Percentiles rank a stretch among this genome's conserved stretches.
Conservation (phyloP, 345 rosid species). For the Raphanus sativus region DNA sequence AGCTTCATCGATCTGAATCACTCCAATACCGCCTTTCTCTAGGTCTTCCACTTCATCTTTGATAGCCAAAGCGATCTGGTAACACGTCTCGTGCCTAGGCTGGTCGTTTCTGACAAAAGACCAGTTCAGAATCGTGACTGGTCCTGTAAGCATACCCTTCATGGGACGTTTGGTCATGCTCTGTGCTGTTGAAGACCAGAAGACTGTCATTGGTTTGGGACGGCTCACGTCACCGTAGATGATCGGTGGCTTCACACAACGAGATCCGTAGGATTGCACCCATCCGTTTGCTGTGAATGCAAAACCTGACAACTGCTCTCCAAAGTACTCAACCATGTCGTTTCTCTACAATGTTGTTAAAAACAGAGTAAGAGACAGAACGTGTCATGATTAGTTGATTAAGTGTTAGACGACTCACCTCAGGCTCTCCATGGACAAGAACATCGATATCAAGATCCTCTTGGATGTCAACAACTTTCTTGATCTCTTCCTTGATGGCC, state of each 20-base stretch:
- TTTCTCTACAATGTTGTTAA: slow-evolving; percentile 62
- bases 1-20: slow-evolving; percentile 98
- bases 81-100: slow-evolving; percentile 91
- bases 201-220: slow-evolving; percentile 95
- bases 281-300: slow-evolving; percentile 94
- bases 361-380: slow-evolving; percentile 25
- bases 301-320: slow-evolving; percentile 93
- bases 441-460: slow-evolving; percentile 98
- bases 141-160: slow-evolving; percentile 99
- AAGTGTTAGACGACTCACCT: slow-evolving; percentile 48
- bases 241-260: slow-evolving; percentile 97
- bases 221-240: slow-evolving; percentile 99
- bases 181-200: slow-evolving; percentile 94
- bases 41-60: slow-evolving; percentile 98
- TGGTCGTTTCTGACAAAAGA: slow-evolving; percentile 97
- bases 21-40: slow-evolving; percentile 82
- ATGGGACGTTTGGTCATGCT: slow-evolving; percentile 95
- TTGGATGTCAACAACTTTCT: slow-evolving; percentile 81
- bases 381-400: not conserved
- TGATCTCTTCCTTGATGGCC: slow-evolving; percentile 92
- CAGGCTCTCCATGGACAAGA: slow-evolving; percentile 97
- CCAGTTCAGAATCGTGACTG: slow-evolving; percentile 98
- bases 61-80: slow-evolving; percentile 97
- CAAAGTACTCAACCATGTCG: slow-evolving; percentile 99
- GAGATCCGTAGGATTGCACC: slow-evolving; percentile 98